phyloP scores from a whole-genome alignment of 495 filamentous ascomycete species.

The Ramalina intermedia region DNA sequence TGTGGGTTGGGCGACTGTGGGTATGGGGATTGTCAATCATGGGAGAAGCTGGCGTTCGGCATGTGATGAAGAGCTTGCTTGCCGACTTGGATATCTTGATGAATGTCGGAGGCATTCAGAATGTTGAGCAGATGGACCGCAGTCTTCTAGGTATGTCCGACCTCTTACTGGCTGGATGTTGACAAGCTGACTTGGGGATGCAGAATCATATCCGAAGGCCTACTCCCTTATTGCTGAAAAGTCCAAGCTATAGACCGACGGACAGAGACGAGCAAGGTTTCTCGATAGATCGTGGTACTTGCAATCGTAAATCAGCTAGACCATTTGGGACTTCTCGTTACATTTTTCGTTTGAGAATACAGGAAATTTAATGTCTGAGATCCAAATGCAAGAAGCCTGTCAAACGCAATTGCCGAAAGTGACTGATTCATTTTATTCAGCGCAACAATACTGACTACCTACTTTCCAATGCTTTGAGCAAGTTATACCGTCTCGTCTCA shows the following conservation, averaged over 20 bases:
- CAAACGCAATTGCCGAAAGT: no score
- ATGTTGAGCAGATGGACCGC: constrained; percentile 36
- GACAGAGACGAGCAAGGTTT: no score
- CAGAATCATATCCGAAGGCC: constrained; percentile 31
- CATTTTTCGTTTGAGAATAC: no score
- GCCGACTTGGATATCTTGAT: constrained; percentile 55
- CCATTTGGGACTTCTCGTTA: no score
- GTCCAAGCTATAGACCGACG: constrained; percentile 11
- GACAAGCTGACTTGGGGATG: not conserved
- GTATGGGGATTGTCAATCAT: constrained; percentile 46
- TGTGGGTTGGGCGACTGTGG: constrained; percentile 48
- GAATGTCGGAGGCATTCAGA: constrained; percentile 46
- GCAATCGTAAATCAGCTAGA: no score
- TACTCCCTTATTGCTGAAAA: constrained; percentile 30
- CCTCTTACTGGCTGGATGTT: not conserved
- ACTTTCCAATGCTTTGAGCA: no score
- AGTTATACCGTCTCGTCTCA: no score
- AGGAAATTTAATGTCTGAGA: no score
- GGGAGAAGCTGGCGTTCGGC: constrained; percentile 45
- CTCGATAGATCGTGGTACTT: no score
- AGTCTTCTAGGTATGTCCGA: constrained; percentile 22
- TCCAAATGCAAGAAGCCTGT: no score
- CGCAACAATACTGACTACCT: no score
- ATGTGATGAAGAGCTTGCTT: constrained; percentile 50
- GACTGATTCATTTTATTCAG: no score